Evolutionary conservation across 257 asterid species (phyloP), one percentile per base, ranked within the genome.

Genomic region (Haberlea rhodopensis): DNA sequence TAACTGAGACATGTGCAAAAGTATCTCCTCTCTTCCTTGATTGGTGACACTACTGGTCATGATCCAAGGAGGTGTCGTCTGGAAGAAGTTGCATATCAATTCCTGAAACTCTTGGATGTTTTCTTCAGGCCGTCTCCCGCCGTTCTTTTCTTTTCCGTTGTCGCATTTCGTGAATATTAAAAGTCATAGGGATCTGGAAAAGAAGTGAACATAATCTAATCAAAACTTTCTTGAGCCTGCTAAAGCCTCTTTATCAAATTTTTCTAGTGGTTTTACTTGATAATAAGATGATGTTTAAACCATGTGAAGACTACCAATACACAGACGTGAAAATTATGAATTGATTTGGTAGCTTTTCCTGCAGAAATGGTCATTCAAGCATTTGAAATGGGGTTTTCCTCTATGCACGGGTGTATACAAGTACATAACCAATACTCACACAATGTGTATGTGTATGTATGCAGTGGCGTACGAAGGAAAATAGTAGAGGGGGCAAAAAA

Each of bases 1-100:
- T 24, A 94, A 84, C 88, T 94, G 99, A 51, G 99, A 85, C 90
- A 90, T 90, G 78, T 94, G 99, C 83, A 90, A 53, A 77, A 94
- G 57, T 64, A 94, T 87, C 68, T 94, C 99, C 13, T 94, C 99
- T 37, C 99, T 80, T 0, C 99, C 99, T 81, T 85, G 96, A 68
- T 94, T 90, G 11, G 99, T 94, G 34, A 94, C 84, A 29, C 99
- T 90, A 68, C 99, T 90, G 1, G 96, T 94, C 96, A 87, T 90
- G 29, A 94, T 90, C 97, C 99, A 94, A 64, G 99, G 99, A 5
- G 99, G 97, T 3, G 89, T 65, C 1, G 90, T 79, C 74, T 82
- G 78, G 81, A 94, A 94, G 79, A 76, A 86, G 59, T 71, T 77
- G 0, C 87, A 80, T 57, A 90, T 87, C 67, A 88, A 51, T 28